Evolutionary conservation across 208 protist species (phyloP), one percentile per base, ranked within the genome.

Genomic region (Phytomonas sp.): DNA sequence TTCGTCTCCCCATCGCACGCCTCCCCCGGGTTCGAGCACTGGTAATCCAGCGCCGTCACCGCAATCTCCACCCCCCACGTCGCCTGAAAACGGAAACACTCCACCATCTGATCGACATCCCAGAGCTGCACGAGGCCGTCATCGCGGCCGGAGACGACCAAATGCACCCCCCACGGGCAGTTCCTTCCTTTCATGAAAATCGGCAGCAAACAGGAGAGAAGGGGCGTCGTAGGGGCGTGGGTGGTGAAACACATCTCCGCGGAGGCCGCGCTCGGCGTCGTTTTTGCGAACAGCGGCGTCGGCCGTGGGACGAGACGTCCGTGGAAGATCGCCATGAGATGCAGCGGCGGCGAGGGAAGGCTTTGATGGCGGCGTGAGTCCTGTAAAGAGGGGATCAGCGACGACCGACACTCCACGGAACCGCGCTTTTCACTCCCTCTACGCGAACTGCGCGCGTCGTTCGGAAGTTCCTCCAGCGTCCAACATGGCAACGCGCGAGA

Each of bases 71-170:
- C 51, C 7, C 76, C 51, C 46, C 83, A 74, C 0, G 88, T 90
- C 26, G 74, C 82, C 34, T 79, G 74, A 70, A 83, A 92, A 29
- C 87, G 85, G 75, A 88, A 74, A 51, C 91, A 67, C 75, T 96
- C 90, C 17, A 67, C 72, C 59, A 72, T 64, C 20, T 73, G 79
- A 17, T 77, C 74, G 26, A 84, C 59, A 62, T 93, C 85, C 91
- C 91, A 96, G 68, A 96, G 77, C 79, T 96, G 91, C 51, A 96
- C 31, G 5, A 92, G 60, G 1, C 91, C 91, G 51, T 89, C 82
- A 74, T 89, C 87, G 64, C 81, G 92, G 8, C 79, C 88, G 53
- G 80, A 89, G 43, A 88, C 65, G 70, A 92, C 63, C 1, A 76
- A 33, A 28, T 72, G 69, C 32, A 71, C 74, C 2, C n/a, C 40